A percentile compares a stretch with the other conserved stretches of the same genome.
phyloP scores from a whole-genome alignment of 1,139 yeast genomes.

The Trichomonascaceae sp. region DNA sequence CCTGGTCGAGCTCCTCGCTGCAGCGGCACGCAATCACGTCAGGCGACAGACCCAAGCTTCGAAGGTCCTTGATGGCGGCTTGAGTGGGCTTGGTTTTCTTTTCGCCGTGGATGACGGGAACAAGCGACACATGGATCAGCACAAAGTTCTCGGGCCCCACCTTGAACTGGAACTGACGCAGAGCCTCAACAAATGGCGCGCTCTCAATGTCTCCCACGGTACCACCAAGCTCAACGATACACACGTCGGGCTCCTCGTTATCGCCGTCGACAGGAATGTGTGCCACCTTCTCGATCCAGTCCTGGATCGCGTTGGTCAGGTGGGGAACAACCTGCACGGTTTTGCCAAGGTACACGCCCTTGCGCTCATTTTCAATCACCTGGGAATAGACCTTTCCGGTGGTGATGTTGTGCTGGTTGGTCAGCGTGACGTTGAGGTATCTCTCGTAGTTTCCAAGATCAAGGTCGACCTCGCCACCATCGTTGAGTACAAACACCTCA shows the following conservation, averaged over 20 bases:
- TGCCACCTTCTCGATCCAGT: conserved; percentile 94
- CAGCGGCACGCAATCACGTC: conserved; percentile 98
- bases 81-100: conserved; percentile 99
- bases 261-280: conserved; percentile 85
- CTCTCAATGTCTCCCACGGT: conserved; percentile 98
- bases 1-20: conserved; percentile 62
- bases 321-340: conserved; percentile 99
- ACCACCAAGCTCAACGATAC: conserved; percentile 96
- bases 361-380: conserved; percentile 90
- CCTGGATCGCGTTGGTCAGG: conserved; percentile 92
- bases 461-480: conserved; percentile 97
- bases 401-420: conserved; percentile 90
- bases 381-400: conserved; percentile 94
- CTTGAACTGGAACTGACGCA: conserved; percentile 96
- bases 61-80: conserved; percentile 93
- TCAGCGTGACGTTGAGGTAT: conserved; percentile 82
- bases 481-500: conserved; percentile 93
- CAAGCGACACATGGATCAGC: conserved; percentile 88
- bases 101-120: conserved; percentile 96
- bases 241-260: conserved; percentile 77
- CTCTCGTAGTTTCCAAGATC: conserved; percentile 98
- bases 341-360: conserved; percentile 94
- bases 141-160: conserved; percentile 93
- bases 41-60: conserved; percentile 88
- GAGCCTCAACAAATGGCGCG: conserved; percentile 97